These are phyloP conservation scores for Neofusicoccum laricinum DNA, from an alignment of 2,329 filamentous ascomycete species.

Conservation along the genomic window DNA sequence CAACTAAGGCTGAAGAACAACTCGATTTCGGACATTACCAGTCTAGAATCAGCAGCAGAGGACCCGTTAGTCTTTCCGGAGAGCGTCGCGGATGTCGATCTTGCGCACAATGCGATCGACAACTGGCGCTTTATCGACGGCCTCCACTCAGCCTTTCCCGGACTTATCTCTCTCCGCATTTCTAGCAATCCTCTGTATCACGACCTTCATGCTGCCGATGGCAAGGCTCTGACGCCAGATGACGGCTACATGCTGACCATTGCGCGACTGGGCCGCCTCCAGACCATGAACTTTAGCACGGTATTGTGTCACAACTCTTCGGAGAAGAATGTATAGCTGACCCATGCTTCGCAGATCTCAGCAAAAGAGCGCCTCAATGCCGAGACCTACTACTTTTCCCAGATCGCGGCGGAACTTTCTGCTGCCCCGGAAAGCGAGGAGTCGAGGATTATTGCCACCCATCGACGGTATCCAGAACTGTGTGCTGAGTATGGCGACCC, in stretches of 20 bases:
- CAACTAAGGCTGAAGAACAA: slow-evolving; percentile 70
- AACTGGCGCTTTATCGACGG: slow-evolving; percentile 73
- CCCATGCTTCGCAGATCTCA: slow-evolving; percentile 49
- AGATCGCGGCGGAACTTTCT: slow-evolving; percentile 74
- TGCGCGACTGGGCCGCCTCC: slow-evolving; percentile 67
- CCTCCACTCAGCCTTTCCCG: slow-evolving; percentile 67
- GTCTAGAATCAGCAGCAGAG: slow-evolving; percentile 15
- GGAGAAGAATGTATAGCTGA: background rate
- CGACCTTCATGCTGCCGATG: slow-evolving; percentile 42
- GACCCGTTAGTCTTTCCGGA: slow-evolving; percentile 16
- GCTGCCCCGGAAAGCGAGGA: slow-evolving; percentile 55
- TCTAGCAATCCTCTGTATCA: slow-evolving; percentile 83
- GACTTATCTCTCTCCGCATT: slow-evolving; percentile 71
- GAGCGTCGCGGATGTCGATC: slow-evolving; percentile 41
- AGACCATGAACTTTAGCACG: slow-evolving; percentile 66
- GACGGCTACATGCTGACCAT: slow-evolving; percentile 88
- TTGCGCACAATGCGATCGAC: slow-evolving; percentile 45
- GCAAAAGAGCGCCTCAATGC: slow-evolving; percentile 76
- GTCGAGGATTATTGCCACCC: slow-evolving; percentile 55
- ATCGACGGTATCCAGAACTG: slow-evolving; percentile 71
- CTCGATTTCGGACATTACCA: slow-evolving; percentile 52
- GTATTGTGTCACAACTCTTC: background rate
- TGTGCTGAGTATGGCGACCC: slow-evolving; percentile 76
- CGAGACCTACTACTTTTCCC: slow-evolving; percentile 88
- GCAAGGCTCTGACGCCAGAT: slow-evolving; percentile 55